Percentiles rank a stretch among this genome's conserved stretches.
Evolutionary conservation across 768 basidiomycete species (phyloP).

Genomic region (Gymnopilus dilepis): DNA sequence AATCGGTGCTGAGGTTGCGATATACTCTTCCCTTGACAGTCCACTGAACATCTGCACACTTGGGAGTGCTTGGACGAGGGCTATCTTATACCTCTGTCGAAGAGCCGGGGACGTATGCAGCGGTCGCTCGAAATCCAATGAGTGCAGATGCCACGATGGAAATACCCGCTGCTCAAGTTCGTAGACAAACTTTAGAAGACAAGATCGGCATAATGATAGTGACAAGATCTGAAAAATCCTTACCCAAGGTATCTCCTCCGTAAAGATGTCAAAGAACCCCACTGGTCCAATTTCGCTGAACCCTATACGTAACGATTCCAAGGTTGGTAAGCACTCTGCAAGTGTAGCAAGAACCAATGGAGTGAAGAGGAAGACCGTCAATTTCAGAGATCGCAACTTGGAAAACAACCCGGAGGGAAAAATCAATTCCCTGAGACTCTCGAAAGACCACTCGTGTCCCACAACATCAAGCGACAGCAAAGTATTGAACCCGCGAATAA

Average conservation of each 20-base stretch:
- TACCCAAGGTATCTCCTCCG: conserved; percentile 5
- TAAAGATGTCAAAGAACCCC: background rate
- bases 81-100: conserved; percentile 8
- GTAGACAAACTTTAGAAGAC: conserved; percentile 7
- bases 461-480: conserved; percentile 15
- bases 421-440: background rate
- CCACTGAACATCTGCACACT: conserved; percentile 16
- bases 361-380: conserved; percentile 3
- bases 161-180: conserved; percentile 9
- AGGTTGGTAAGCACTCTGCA: conserved; percentile 9
- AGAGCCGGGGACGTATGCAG: background rate
- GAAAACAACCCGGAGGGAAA: conserved; percentile 1
- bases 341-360: conserved; percentile 2
- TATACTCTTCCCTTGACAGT: conserved; percentile 8
- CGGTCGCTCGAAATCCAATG: conserved; percentile 7
- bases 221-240: background rate
- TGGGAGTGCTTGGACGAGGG: conserved; percentile 16
- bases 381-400: conserved; percentile 10
- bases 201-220: background rate
- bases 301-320: conserved; percentile 16
- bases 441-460: background rate
- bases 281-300: conserved; percentile 8
- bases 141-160: conserved; percentile 14
- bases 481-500: conserved; percentile 15
- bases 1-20: background rate